These are phyloP conservation scores for Hypoxylon fragiforme DNA, from an alignment of 495 filamentous ascomycete genomes.

Conservation along the genomic window DNA sequence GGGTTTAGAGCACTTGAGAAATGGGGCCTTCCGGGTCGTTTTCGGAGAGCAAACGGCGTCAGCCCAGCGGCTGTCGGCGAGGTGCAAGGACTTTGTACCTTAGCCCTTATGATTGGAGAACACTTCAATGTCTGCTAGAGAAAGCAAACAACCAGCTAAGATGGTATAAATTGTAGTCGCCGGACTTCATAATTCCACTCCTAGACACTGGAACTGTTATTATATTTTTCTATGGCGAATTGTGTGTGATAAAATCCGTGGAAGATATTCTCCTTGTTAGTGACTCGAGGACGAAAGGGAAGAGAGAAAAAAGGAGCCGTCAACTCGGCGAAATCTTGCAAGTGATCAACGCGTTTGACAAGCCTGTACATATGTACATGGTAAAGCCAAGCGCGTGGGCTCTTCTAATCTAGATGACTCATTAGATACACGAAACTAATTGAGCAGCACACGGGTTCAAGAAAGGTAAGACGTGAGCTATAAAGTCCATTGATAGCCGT, in stretches of 20 bases:
- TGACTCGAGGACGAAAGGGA: slow-evolving; percentile 1
- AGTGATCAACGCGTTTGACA: neutral
- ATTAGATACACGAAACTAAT: neutral
- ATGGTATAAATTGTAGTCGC: slow-evolving; percentile 17
- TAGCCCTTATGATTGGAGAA: slow-evolving; percentile 10
- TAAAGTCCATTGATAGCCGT: too few species aligned
- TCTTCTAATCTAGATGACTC: slow-evolving; percentile 15
- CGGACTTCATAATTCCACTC: slow-evolving; percentile 5
- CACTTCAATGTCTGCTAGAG: slow-evolving; percentile 14
- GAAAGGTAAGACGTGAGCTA: too few species aligned
- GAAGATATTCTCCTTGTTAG: slow-evolving; percentile 2
- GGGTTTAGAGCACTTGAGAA: slow-evolving; percentile 18
- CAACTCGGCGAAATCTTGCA: neutral
- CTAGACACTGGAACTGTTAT: slow-evolving; percentile 11
- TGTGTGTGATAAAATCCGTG: neutral
- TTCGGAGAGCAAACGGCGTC: slow-evolving; percentile 25
- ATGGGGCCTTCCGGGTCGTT: slow-evolving; percentile 32
- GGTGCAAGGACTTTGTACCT: slow-evolving; percentile 10
- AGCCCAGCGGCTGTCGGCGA: slow-evolving; percentile 16
- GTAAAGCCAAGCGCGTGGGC: slow-evolving; percentile 2
- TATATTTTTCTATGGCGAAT: slow-evolving; percentile 10
- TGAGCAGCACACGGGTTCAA: neutral
- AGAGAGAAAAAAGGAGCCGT: neutral
- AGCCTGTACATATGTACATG: too few species aligned
- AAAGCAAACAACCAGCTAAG: slow-evolving; percentile 1